These are phyloP conservation scores for Pythium phragmitis DNA, from an alignment of 352 stramenopile genomes.

Conservation along the genomic window DNA sequence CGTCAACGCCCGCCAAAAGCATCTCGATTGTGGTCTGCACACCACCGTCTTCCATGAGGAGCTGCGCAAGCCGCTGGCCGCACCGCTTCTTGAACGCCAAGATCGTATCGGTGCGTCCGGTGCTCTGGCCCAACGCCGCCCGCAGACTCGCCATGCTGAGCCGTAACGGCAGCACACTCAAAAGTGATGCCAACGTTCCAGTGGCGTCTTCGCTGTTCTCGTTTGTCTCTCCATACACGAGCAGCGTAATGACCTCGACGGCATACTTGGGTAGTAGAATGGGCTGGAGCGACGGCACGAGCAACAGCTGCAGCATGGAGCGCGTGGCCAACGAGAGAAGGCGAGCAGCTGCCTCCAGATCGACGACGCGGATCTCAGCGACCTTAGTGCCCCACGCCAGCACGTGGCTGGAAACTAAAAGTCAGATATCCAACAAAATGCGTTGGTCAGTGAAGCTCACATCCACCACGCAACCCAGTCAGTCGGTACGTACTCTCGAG, in stretches of 20 bases:
- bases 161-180: constrained; percentile 56
- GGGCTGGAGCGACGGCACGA: constrained; percentile 70
- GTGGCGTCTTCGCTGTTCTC: constrained; percentile 14
- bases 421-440: constrained; percentile 2
- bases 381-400: constrained; percentile 41
- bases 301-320: constrained; percentile 57
- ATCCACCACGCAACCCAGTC: background rate
- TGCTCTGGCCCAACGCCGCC: constrained; percentile 54
- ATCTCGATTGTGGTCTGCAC: constrained; percentile 84
- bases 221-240: constrained; percentile 50
- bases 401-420: constrained; percentile 50
- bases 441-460: background rate
- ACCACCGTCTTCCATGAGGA: constrained; percentile 69
- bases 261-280: constrained; percentile 82
- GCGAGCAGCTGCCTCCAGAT: constrained; percentile 9
- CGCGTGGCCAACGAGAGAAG: constrained; percentile 47
- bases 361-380: background rate
- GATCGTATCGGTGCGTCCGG: constrained; percentile 11
- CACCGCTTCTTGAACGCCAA: constrained; percentile 65
- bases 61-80: constrained; percentile 49
- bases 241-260: constrained; percentile 65
- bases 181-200: constrained; percentile 40
- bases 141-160: constrained; percentile 78
- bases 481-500: constrained; percentile 53
- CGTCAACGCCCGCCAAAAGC: constrained; percentile 68